Evolutionary conservation across 2,329 filamentous ascomycete species (phyloP).

Genomic region (Oidium heveae): DNA sequence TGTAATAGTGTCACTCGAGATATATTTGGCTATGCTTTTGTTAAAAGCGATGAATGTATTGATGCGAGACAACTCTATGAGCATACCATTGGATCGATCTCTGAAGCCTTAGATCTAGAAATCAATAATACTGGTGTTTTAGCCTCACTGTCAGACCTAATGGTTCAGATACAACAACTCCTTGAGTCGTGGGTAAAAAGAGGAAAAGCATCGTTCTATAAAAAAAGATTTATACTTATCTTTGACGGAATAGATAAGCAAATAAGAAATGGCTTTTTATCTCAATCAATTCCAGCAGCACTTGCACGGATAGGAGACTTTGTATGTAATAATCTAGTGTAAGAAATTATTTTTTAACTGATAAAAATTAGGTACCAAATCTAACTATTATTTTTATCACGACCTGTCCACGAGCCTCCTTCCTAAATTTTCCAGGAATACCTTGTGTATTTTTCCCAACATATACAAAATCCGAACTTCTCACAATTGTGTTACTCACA

Average conservation of each 20-base stretch:
- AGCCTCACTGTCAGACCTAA: conserved; percentile 55
- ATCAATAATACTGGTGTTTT: conserved; percentile 23
- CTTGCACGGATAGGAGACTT: conserved; percentile 60
- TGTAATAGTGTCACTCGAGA: conserved; percentile 16
- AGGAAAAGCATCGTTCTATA: conserved; percentile 2
- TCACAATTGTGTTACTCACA: conserved; percentile 44
- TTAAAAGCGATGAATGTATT: conserved; percentile 53
- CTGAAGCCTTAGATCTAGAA: conserved; percentile 26
- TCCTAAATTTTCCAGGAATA: conserved; percentile 43
- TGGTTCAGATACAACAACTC: conserved; percentile 43
- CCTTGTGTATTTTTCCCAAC: conserved; percentile 63
- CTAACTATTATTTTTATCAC: conserved; percentile 58
- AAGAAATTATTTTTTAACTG: conserved; percentile 3
- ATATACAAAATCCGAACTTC: conserved; percentile 58
- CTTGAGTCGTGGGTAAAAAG: conserved; percentile 16
- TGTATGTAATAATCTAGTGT: conserved; percentile 23
- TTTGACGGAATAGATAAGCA: conserved; percentile 74
- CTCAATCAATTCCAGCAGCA: conserved; percentile 54
- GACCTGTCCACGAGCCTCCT: conserved; percentile 40
- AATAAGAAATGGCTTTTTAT: conserved; percentile 32
- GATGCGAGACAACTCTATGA: conserved; percentile 57
- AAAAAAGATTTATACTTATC: conserved; percentile 47
- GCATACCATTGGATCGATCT: conserved; percentile 34
- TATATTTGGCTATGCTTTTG: conserved; percentile 27
- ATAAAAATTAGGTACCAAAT: conserved; percentile 40